Conservation (phyloP, 176 grass and related monocot species). For the Musa beccarii region DNA sequence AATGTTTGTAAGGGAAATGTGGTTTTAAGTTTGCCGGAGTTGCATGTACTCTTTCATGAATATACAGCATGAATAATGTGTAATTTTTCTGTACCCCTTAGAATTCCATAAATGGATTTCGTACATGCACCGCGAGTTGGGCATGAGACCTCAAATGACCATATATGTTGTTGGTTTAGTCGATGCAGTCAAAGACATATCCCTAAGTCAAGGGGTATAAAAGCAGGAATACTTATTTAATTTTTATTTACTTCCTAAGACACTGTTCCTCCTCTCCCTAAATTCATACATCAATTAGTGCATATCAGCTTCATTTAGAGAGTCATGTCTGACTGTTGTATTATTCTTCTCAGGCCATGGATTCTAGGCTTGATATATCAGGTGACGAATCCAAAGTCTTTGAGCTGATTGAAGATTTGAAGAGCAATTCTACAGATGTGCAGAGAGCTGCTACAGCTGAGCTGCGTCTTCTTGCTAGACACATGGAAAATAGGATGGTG, state of each 20-base stretch:
- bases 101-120: too few species aligned
- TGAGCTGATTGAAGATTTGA: constrained; percentile 50
- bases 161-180: too few species aligned
- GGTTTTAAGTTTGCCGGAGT: too few species aligned
- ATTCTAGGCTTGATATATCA: constrained; percentile 44
- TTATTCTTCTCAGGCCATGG: constrained; percentile 37
- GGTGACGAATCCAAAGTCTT: constrained; percentile 33
- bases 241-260: background rate
- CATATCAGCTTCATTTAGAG: background rate
- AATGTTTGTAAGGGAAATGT: too few species aligned
- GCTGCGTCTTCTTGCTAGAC: constrained; percentile 53
- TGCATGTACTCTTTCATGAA: too few species aligned
- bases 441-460: constrained; percentile 43
- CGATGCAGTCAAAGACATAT: background rate
- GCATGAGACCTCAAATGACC: too few species aligned
- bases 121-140: too few species aligned
- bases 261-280: background rate
- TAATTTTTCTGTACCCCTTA: too few species aligned
- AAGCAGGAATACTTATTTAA: background rate
- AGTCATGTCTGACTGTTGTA: background rate
- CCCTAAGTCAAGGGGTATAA: background rate
- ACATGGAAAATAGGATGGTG: constrained; percentile 47
- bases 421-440: constrained; percentile 41
- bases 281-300: background rate
- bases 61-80: too few species aligned